Evolutionary conservation across 2,329 filamentous ascomycete species (phyloP).

Genomic region (Apiospora hydei): DNA sequence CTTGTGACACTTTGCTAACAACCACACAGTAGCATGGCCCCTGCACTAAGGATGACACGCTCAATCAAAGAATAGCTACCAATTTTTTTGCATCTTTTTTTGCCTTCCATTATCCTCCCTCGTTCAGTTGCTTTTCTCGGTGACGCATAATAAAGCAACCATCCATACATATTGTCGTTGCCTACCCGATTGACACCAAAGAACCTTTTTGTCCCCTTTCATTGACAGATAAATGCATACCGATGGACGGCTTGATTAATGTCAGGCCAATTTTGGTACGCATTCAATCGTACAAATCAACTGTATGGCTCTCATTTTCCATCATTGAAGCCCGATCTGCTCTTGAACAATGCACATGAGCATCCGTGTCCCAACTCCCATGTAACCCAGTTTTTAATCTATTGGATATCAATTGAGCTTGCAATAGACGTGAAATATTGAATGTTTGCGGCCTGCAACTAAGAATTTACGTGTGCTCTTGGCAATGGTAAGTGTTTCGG

Average conservation of each 20-base stretch:
- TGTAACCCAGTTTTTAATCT: too few relatives aligned
- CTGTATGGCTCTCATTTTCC: not conserved
- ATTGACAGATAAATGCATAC: not conserved
- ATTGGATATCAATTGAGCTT: too few relatives aligned
- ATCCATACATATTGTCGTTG: not conserved
- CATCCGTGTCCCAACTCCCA: too few relatives aligned
- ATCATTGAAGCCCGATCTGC: not conserved
- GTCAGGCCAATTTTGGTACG: not conserved
- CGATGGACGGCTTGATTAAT: not conserved
- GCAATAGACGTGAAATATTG: too few relatives aligned
- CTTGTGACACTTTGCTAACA: conserved; percentile 26
- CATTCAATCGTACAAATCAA: not conserved
- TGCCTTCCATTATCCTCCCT: too few relatives aligned
- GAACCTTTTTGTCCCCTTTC: not conserved
- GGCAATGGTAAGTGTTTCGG: too few relatives aligned
- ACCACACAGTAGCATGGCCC: conserved; percentile 71
- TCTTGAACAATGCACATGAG: too few relatives aligned
- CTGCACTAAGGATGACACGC: conserved; percentile 95
- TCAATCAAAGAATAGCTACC: conserved; percentile 76
- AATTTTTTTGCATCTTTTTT: conserved; percentile 60
- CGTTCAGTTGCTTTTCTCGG: not conserved
- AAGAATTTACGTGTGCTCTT: too few relatives aligned
- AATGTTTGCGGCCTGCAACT: too few relatives aligned
- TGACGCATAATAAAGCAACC: not conserved
- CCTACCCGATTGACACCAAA: not conserved